These are phyloP conservation scores for Didymella arachidicola DNA, from an alignment of 2,329 filamentous ascomycete species.

Conservation along the genomic window DNA sequence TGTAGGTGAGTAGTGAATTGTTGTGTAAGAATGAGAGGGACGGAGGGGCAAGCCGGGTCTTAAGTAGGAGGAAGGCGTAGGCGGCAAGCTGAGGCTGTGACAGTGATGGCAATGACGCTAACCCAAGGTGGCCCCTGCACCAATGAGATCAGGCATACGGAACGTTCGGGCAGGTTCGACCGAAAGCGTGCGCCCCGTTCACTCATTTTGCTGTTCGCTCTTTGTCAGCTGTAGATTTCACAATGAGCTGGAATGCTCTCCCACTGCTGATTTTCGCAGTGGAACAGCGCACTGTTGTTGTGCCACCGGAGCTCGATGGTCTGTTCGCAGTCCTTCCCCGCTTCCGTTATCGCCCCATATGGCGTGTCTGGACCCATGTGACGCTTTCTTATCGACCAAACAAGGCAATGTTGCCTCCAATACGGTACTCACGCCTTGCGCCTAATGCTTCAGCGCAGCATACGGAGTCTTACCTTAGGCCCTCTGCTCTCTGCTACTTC, in stretches of 20 bases:
- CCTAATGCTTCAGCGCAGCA: background rate
- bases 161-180: conserved; percentile 48
- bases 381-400: conserved; percentile 33
- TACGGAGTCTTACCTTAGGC: background rate
- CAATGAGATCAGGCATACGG: conserved; percentile 38
- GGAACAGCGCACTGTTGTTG: conserved; percentile 13
- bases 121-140: conserved; percentile 40
- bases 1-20: conserved; percentile 21
- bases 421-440: conserved; percentile 24
- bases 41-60: conserved; percentile 35
- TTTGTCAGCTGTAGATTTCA: conserved; percentile 24
- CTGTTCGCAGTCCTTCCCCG: conserved; percentile 31
- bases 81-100: conserved; percentile 48
- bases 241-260: conserved; percentile 6
- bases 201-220: conserved; percentile 23
- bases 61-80: conserved; percentile 39
- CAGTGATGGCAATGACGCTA: conserved; percentile 45
- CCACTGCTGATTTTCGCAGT: conserved; percentile 2
- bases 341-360: conserved; percentile 40
- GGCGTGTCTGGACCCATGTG: conserved; percentile 32
- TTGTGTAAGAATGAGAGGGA: conserved; percentile 25
- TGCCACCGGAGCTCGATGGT: conserved; percentile 18
- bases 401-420: conserved; percentile 24
- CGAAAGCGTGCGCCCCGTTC: conserved; percentile 21
- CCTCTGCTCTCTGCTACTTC: conserved; percentile 2